Evolutionary conservation across 2,329 filamentous ascomycete species (phyloP), one percentile per base, ranked within the genome.

Genomic region (Cercospora berteroae): DNA sequence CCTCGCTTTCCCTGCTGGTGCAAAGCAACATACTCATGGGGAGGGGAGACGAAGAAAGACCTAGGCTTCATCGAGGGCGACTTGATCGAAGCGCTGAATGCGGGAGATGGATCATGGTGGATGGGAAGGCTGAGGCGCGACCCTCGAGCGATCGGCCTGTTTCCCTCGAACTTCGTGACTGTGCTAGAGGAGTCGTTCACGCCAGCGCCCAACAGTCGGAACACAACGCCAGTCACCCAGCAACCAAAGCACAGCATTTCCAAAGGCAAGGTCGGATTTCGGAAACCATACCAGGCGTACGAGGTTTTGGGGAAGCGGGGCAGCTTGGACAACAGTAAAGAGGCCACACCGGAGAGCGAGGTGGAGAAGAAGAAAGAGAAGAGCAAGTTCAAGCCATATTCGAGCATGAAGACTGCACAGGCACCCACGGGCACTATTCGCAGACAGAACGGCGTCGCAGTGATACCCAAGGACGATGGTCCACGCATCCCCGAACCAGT

Each of bases 71-170:
- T 99, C 73, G 95, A 99, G 80, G 95, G 95, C 71, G 95, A 99
- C 80, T 81, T 99, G 72, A 99, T 99, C 79, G 95, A 99, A 86
- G 97, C 94, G 77, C 85, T 99, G 63, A 99, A 99, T 79, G 95
- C 95, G 20, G 95, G 95, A 70, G 95, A 99, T 81, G 95, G 95
- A 62, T 94, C 92, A 57, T 99, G 95, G 95, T 99, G 95, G 95
- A 97, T 94, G 81, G 95, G 95, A 58, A 88, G 94, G 70, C 82
- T 99, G 77, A 92, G 90, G 77, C 88, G 95, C 74, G 95, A 99
- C 81, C 90, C 91, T 79, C 89, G 94, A 76, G 93, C 94, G 75
- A 90, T 97, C 75, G 95, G 95, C 63, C 84, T 95, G 20, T 99
- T 99, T 76, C 95, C 95, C 0, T 97, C 94, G 75, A 99, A 99